A percentile compares a stretch with the other conserved stretches of the same genome.
phyloP scores from a whole-genome alignment of 176 grass and related monocot genomes.

The sorghum (Sorghum bicolor) region Sorghum_bicolor_NCBIv3 NC_012874.2:15096001-15096500 shows the following conservation, averaged over 20 bases:
- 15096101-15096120: neutral
- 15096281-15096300: neutral
- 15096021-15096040: neutral
- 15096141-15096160: neutral
- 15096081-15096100: neutral
- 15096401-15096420: neutral
- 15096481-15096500: neutral
- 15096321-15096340: neutral
- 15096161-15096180: neutral
- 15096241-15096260: neutral
- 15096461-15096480: conserved; percentile 1
- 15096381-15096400: neutral
- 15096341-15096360: neutral
- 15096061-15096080: neutral
- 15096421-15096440: neutral
- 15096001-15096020: too few species aligned
- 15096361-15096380: neutral
- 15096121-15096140: neutral
- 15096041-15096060: neutral
- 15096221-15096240: neutral
- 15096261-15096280: neutral
- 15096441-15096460: neutral
- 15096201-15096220: neutral
- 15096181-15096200: neutral
- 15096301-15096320: neutral